These are phyloP conservation scores for Fomitopsis serialis DNA, from an alignment of 768 basidiomycete genomes.

Conservation along the genomic window DNA sequence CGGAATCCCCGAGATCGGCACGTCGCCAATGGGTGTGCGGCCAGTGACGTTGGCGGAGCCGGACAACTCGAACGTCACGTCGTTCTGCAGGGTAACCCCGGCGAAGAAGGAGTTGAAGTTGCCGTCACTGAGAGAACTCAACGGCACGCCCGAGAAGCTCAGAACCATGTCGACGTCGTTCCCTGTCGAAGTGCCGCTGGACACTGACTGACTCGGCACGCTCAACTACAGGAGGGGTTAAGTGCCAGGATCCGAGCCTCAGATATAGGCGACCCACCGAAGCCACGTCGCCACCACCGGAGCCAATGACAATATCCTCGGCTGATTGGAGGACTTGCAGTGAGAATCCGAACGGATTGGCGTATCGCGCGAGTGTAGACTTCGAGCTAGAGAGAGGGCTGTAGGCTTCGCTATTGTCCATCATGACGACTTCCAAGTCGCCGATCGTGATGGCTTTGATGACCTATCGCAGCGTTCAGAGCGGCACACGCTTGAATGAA, in stretches of 20 bases:
- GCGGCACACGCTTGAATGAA: not conserved
- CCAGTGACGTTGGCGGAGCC: conserved; percentile 56
- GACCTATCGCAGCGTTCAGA: conserved; percentile 29
- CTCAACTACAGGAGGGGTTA: conserved; percentile 33
- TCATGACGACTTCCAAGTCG: conserved; percentile 51
- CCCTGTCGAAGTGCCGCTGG: conserved; percentile 66
- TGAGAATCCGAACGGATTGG: conserved; percentile 75
- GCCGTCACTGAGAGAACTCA: conserved; percentile 47
- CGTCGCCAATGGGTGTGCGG: conserved; percentile 57
- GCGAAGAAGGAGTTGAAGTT: conserved; percentile 56
- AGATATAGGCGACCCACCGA: conserved; percentile 31
- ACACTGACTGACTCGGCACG: conserved; percentile 41
- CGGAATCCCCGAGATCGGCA: conserved; percentile 59
- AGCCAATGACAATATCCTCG: conserved; percentile 47
- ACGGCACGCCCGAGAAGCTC: conserved; percentile 48
- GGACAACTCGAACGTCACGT: conserved; percentile 42
- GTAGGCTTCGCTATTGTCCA: conserved; percentile 47
- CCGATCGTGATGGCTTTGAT: conserved; percentile 58
- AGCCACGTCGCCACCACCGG: conserved; percentile 45
- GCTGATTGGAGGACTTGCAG: conserved; percentile 55
- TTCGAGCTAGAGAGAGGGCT: conserved; percentile 56
- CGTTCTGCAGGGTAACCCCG: conserved; percentile 45
- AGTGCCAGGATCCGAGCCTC: not conserved
- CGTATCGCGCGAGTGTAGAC: conserved; percentile 50
- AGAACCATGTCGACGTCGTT: conserved; percentile 57